Percentiles rank a stretch among this genome's conserved stretches.
phyloP scores from a whole-genome alignment of 2,329 filamentous ascomycete genomes.

The Colletotrichum plurivorum region DNA sequence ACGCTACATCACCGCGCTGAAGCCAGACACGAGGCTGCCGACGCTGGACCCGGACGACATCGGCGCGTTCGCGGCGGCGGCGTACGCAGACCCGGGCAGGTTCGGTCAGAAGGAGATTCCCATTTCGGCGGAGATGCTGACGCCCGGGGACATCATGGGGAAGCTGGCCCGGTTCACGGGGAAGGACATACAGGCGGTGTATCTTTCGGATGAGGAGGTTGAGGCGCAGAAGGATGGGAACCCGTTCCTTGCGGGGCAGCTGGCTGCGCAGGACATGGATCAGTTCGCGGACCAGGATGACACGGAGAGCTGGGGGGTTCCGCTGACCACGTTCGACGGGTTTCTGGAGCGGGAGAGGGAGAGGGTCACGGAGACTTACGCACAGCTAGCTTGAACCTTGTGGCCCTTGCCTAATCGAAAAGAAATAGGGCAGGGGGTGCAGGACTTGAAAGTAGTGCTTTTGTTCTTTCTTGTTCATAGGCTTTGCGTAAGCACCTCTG shows the following conservation, averaged over 20 bases:
- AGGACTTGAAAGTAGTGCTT: too few relatives aligned
- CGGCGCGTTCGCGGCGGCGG: conserved; percentile 59
- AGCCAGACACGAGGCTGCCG: conserved; percentile 53
- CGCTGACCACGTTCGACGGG: conserved; percentile 57
- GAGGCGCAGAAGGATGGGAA: conserved; percentile 50
- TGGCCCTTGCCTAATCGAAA: too few relatives aligned
- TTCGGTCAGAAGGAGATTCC: conserved; percentile 58
- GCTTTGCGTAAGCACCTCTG: not conserved
- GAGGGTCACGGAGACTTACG: conserved; percentile 47
- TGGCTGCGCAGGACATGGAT: conserved; percentile 51
- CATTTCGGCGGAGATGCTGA: conserved; percentile 57
- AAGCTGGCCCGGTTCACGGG: conserved; percentile 53
- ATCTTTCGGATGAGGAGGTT: conserved; percentile 59
- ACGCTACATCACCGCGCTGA: conserved; percentile 53
- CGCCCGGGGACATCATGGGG: conserved; percentile 52
- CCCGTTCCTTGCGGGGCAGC: conserved; percentile 56
- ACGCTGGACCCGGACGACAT: conserved; percentile 64
- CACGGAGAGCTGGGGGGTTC: conserved; percentile 54
- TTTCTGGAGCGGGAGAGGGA: conserved; percentile 59
- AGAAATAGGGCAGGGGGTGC: too few relatives aligned
- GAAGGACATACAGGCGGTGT: conserved; percentile 52
- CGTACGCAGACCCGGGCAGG: conserved; percentile 56
- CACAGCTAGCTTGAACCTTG: conserved; percentile 9
- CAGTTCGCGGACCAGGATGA: conserved; percentile 53
- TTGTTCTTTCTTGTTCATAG: not conserved